These are phyloP conservation scores for Pyrus bretschneideri DNA, from an alignment of 306 rosid genomes.

Conservation along the genomic window DNA sequence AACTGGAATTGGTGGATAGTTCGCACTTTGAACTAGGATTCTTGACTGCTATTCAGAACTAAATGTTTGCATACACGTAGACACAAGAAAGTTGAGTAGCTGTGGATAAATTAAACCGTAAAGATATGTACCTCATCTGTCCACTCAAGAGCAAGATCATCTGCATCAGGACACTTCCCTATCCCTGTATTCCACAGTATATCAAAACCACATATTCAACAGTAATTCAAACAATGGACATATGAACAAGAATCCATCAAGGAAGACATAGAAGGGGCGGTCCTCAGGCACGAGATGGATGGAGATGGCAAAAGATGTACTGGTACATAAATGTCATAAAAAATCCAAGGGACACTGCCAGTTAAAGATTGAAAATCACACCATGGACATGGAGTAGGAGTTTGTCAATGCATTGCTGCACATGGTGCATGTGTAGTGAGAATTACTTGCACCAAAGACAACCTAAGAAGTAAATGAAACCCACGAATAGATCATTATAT, in stretches of 20 bases:
- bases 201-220: neutral
- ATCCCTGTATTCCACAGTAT: conserved; percentile 37
- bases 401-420: neutral
- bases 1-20: conserved; percentile 58
- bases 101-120: conserved; percentile 8
- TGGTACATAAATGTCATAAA: conserved; percentile 70
- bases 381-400: neutral
- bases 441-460: neutral
- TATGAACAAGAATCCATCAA: neutral
- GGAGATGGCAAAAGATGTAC: conserved; percentile 47
- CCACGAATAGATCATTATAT: neutral
- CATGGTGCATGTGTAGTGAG: neutral
- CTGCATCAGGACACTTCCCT: conserved; percentile 39
- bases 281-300: conserved; percentile 35
- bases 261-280: neutral
- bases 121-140: conserved; percentile 37
- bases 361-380: conserved; percentile 21
- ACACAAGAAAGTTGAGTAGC: neutral
- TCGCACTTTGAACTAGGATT: conserved; percentile 49
- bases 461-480: neutral
- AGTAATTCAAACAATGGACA: neutral
- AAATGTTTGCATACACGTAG: conserved; percentile 12
- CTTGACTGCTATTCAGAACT: conserved; percentile 38
- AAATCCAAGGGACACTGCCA: conserved; percentile 80
- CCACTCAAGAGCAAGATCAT: conserved; percentile 30